Conservation (phyloP, 371 early-diverging fungal species). For the Actinomucor elegans region DNA sequence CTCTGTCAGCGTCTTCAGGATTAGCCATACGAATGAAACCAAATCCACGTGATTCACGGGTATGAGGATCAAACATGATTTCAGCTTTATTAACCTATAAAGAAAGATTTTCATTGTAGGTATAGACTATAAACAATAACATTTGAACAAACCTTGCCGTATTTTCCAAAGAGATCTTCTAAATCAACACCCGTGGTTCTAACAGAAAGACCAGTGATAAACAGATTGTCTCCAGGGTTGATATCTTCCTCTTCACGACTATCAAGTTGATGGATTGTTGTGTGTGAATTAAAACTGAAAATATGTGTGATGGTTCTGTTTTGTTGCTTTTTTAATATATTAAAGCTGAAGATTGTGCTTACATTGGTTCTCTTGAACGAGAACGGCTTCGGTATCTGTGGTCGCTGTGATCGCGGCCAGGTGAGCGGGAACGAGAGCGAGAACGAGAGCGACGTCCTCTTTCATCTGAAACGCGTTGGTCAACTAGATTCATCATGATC, state of each 20-base stretch:
- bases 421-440: slow-evolving; percentile 51
- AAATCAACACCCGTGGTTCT: slow-evolving; percentile 65
- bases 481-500: slow-evolving; percentile 7
- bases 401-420: slow-evolving; percentile 41
- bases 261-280: too few species aligned
- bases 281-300: neutral
- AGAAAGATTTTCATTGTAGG: neutral
- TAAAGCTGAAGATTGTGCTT: slow-evolving; percentile 16
- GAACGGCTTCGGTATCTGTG: slow-evolving; percentile 54
- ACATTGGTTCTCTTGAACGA: slow-evolving; percentile 41
- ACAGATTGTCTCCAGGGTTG: slow-evolving; percentile 81
- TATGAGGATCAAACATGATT: slow-evolving; percentile 81
- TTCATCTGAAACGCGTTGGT: slow-evolving; percentile 43
- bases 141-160: slow-evolving; percentile 59
- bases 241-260: slow-evolving; percentile 31
- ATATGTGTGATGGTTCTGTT: neutral
- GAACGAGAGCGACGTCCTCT: slow-evolving; percentile 47
- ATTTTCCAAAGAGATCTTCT: slow-evolving; percentile 72
- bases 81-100: slow-evolving; percentile 66
- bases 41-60: slow-evolving; percentile 81
- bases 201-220: slow-evolving; percentile 70
- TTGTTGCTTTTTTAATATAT: slow-evolving; percentile 5
- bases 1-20: slow-evolving; percentile 75
- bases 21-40: slow-evolving; percentile 81
- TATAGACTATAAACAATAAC: too few species aligned